Percentiles rank a stretch among this genome's conserved stretches.
Evolutionary conservation across 2,329 filamentous ascomycete species (phyloP).

Genomic region (Fusarium hainanense): DNA sequence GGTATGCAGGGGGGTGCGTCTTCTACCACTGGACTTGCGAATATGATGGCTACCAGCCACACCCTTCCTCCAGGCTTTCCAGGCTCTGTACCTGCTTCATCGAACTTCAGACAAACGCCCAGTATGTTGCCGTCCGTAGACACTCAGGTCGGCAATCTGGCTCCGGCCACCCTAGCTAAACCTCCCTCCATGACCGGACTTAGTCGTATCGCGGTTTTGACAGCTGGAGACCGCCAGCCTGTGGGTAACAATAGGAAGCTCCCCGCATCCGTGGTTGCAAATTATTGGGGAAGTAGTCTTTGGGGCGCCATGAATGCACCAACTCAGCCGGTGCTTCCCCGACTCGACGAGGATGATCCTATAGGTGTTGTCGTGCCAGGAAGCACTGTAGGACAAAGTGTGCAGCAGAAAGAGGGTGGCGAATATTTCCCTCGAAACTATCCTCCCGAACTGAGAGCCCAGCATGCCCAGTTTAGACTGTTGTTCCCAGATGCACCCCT

Average conservation of each 20-base stretch:
- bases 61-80: conserved; percentile 74
- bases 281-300: conserved; percentile 90
- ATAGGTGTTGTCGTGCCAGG: conserved; percentile 55
- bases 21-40: conserved; percentile 76
- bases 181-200: conserved; percentile 86
- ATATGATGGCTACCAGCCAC: conserved; percentile 86
- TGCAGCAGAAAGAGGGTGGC: conserved; percentile 49
- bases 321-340: conserved; percentile 48
- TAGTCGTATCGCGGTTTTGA: conserved; percentile 84
- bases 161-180: conserved; percentile 83
- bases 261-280: conserved; percentile 88
- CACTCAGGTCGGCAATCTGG: conserved; percentile 70
- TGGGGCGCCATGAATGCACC: conserved; percentile 64
- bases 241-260: conserved; percentile 75
- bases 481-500: conserved; percentile 84
- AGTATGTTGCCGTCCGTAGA: conserved; percentile 57
- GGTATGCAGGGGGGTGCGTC: conserved; percentile 54
- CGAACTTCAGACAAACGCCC: conserved; percentile 44
- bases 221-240: conserved; percentile 80
- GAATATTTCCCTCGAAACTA: conserved; percentile 80
- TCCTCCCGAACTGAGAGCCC: conserved; percentile 81
- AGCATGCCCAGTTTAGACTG: conserved; percentile 93
- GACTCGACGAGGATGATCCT: conserved; percentile 54
- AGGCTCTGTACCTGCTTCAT: conserved; percentile 47
- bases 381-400: conserved; percentile 46